These are phyloP conservation scores for Dipodascus albidus DNA, from an alignment of 805 yeast species.

Conservation along the genomic window DNA sequence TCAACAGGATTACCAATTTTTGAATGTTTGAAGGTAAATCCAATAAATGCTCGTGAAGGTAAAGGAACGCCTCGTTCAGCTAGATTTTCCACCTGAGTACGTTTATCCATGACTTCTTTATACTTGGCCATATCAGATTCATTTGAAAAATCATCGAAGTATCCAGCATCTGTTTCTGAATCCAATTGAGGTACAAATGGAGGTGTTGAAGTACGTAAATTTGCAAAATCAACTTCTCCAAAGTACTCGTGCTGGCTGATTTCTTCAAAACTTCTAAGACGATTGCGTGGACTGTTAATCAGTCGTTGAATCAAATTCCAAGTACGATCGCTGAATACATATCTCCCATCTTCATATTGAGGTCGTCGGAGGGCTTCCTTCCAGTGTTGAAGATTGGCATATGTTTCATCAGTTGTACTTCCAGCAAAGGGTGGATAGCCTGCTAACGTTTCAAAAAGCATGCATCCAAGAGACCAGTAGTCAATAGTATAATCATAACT, in stretches of 20 bases:
- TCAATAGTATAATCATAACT: slow-evolving; percentile 93
- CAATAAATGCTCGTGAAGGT: slow-evolving; percentile 66
- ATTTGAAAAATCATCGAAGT: slow-evolving; percentile 93
- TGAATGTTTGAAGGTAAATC: slow-evolving; percentile 91
- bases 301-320: slow-evolving; percentile 78
- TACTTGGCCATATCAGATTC: slow-evolving; percentile 96
- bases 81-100: slow-evolving; percentile 69
- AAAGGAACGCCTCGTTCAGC: slow-evolving; percentile 52
- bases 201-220: slow-evolving; percentile 59
- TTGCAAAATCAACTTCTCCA: slow-evolving; percentile 69
- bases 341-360: slow-evolving; percentile 79
- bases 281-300: slow-evolving; percentile 65
- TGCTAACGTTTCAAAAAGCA: slow-evolving; percentile 88
- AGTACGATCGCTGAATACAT: slow-evolving; percentile 89
- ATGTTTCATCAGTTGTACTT: slow-evolving; percentile 85
- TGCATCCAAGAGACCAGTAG: slow-evolving; percentile 98
- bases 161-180: slow-evolving; percentile 96
- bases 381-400: slow-evolving; percentile 89
- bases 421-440: slow-evolving; percentile 98
- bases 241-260: slow-evolving; percentile 73
- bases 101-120: slow-evolving; percentile 92
- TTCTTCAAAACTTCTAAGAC: slow-evolving; percentile 72
- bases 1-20: slow-evolving; percentile 10
- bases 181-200: slow-evolving; percentile 97
- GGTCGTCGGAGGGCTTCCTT: slow-evolving; percentile 81